Evolutionary conservation across 2,329 filamentous ascomycete genomes (phyloP).

Genomic region (Coniochaeta prunicola): DNA sequence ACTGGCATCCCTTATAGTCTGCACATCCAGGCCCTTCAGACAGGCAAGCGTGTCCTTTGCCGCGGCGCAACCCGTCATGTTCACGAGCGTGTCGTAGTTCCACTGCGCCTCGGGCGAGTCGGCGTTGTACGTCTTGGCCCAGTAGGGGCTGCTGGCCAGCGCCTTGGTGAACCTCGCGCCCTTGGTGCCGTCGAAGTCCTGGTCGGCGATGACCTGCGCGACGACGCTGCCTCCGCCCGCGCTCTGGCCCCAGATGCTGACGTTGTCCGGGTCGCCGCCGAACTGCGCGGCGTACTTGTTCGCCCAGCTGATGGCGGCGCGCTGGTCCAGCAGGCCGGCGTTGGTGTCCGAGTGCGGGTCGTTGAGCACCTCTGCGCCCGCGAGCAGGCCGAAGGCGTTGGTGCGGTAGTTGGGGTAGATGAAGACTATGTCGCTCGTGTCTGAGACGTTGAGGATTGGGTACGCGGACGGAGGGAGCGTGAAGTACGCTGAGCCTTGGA

Average conservation of each 20-base stretch:
- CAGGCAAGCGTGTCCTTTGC: conserved; percentile 39
- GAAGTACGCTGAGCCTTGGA: conserved; percentile 49
- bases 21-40: conserved; percentile 30
- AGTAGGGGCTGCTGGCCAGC: conserved; percentile 42
- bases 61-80: conserved; percentile 38
- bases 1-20: conserved; percentile 43
- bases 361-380: conserved; percentile 36
- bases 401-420: conserved; percentile 45
- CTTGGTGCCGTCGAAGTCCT: background rate
- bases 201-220: conserved; percentile 40
- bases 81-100: conserved; percentile 38
- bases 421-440: conserved; percentile 38
- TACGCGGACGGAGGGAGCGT: conserved; percentile 47
- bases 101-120: conserved; percentile 42
- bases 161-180: conserved; percentile 14
- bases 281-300: conserved; percentile 36
- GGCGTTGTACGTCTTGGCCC: conserved; percentile 50
- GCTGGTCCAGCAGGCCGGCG: conserved; percentile 42
- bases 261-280: conserved; percentile 38
- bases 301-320: conserved; percentile 41
- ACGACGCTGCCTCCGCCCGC: conserved; percentile 47
- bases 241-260: conserved; percentile 47
- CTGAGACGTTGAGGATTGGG: conserved; percentile 48
- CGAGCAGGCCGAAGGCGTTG: conserved; percentile 50
- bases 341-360: conserved; percentile 40